These are phyloP conservation scores for Lagenidium sp. DNA, from an alignment of 352 stramenopile genomes.

Conservation along the genomic window DNA sequence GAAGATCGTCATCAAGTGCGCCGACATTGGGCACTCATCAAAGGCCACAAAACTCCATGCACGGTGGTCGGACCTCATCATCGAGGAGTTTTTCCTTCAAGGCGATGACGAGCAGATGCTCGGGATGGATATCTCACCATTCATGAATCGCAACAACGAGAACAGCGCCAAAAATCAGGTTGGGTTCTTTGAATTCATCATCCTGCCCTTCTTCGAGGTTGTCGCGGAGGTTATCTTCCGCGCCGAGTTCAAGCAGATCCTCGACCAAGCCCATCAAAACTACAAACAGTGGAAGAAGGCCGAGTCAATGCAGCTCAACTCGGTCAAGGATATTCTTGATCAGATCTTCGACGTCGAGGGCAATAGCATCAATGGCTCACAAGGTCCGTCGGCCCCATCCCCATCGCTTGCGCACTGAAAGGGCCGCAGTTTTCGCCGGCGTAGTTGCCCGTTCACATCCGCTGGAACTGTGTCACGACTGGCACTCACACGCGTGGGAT, in stretches of 20 bases:
- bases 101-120: conserved; percentile 89
- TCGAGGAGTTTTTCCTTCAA: conserved; percentile 94
- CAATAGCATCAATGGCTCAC: not conserved
- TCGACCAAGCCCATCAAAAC: conserved; percentile 75
- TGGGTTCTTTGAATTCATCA: conserved; percentile 83
- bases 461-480: not conserved
- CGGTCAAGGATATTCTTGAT: conserved; percentile 77
- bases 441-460: too few species aligned
- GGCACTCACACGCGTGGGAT: conserved; percentile 4
- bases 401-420: not conserved
- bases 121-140: conserved; percentile 84
- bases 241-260: conserved; percentile 66
- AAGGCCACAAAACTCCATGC: conserved; percentile 77
- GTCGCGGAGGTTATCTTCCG: conserved; percentile 69
- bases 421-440: too few species aligned
- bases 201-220: conserved; percentile 74
- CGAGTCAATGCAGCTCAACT: conserved; percentile 74
- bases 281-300: conserved; percentile 81
- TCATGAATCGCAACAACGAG: conserved; percentile 88
- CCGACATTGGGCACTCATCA: conserved; percentile 90
- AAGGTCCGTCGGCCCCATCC: not conserved
- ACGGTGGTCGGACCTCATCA: conserved; percentile 88
- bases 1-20: conserved; percentile 85
- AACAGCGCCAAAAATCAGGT: conserved; percentile 84
- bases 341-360: conserved; percentile 53